Evolutionary conservation across 2,329 filamentous ascomycete genomes (phyloP).

Genomic region (Stemphylium vesicarium): DNA sequence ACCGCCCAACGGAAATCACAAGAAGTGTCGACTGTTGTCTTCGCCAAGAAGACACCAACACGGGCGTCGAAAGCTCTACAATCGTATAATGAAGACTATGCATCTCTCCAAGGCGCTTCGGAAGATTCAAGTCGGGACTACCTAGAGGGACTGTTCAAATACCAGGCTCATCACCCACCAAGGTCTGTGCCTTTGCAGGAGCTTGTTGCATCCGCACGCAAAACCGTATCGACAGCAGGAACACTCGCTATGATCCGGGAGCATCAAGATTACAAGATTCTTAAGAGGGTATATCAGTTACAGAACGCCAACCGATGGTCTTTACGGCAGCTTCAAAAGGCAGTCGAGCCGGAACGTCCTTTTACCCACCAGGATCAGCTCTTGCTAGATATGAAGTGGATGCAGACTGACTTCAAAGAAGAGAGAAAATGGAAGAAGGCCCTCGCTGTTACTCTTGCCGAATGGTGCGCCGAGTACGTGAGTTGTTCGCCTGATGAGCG

Average conservation of each 20-base stretch:
- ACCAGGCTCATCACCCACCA: slow-evolving; percentile 63
- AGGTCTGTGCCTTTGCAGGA: slow-evolving; percentile 65
- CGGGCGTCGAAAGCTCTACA: slow-evolving; percentile 41
- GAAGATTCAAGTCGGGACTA: slow-evolving; percentile 62
- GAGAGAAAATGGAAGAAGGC: slow-evolving; percentile 93
- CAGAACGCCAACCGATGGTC: slow-evolving; percentile 95
- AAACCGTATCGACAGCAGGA: slow-evolving; percentile 86
- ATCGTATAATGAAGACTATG: slow-evolving; percentile 48
- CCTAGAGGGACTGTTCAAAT: slow-evolving; percentile 66
- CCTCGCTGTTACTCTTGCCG: slow-evolving; percentile 78
- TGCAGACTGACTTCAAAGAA: slow-evolving; percentile 94
- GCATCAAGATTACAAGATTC: slow-evolving; percentile 82
- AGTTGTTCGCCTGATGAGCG: slow-evolving; percentile 68
- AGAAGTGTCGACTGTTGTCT: slow-evolving; percentile 77
- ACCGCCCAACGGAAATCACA: slow-evolving; percentile 55
- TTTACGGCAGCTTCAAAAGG: slow-evolving; percentile 84
- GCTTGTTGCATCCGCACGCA: slow-evolving; percentile 81
- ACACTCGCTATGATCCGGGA: slow-evolving; percentile 84
- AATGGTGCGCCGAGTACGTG: slow-evolving; percentile 84
- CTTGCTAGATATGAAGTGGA: slow-evolving; percentile 94
- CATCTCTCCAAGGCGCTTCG: slow-evolving; percentile 54
- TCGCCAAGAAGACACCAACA: slow-evolving; percentile 66
- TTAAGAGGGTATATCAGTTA: slow-evolving; percentile 86
- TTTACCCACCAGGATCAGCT: slow-evolving; percentile 85
- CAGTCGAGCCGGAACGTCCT: slow-evolving; percentile 77